These are phyloP conservation scores for Plasmodium vivax DNA, from an alignment of 169 alveolate genomes.

Conservation along the genomic window DNA sequence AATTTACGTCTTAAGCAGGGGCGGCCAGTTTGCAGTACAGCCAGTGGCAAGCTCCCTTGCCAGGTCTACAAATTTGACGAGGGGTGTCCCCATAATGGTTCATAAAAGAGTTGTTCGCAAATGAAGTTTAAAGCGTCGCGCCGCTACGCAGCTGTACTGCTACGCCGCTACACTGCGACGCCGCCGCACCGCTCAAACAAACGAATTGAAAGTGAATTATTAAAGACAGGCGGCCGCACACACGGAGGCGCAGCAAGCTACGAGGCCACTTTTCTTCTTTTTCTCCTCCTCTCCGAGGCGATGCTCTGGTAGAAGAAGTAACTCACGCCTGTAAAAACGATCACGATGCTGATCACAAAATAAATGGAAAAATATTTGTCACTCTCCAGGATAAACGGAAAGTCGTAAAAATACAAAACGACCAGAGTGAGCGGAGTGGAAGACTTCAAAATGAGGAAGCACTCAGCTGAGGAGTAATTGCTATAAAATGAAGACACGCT, in stretches of 20 bases:
- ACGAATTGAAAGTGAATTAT: not conserved
- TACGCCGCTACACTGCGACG: not conserved
- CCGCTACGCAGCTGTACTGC: not conserved
- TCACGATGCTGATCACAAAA: slow-evolving; percentile 36
- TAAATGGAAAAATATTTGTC: slow-evolving; percentile 69
- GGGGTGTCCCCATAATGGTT: not conserved
- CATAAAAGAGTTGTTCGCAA: not conserved
- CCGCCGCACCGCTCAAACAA: not conserved
- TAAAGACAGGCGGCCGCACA: not conserved
- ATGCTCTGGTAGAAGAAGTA: slow-evolving; percentile 65
- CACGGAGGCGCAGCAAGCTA: not conserved
- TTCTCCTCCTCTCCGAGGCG: not conserved
- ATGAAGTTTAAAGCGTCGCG: not conserved
- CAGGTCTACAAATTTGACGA: not conserved
- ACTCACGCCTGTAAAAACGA: slow-evolving; percentile 69
- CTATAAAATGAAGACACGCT: slow-evolving; percentile 61
- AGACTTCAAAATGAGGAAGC: slow-evolving; percentile 63
- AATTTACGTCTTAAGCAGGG: not conserved
- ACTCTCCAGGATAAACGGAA: slow-evolving; percentile 59
- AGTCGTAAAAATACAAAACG: slow-evolving; percentile 45
- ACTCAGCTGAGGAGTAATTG: slow-evolving; percentile 67
- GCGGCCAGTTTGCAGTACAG: not conserved
- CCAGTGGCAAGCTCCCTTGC: not conserved
- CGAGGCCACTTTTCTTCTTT: not conserved
- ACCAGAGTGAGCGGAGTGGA: slow-evolving; percentile 67